A percentile compares a stretch with the other conserved stretches of the same genome.
These are phyloP conservation scores for Dactylonectria macrodidyma DNA, from an alignment of 2,329 filamentous ascomycete species.

Conservation along the genomic window DNA sequence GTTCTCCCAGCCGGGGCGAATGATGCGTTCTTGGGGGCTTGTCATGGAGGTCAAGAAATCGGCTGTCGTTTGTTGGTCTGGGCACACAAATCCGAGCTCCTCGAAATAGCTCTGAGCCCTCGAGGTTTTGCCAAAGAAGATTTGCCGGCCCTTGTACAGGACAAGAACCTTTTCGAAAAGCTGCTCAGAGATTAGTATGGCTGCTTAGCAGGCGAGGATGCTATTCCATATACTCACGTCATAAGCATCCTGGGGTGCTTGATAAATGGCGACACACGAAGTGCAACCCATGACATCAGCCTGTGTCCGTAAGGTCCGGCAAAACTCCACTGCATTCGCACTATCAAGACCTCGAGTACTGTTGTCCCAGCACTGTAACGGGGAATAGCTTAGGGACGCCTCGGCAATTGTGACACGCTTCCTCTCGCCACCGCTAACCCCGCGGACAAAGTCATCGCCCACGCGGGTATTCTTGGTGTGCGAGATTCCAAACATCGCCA, in stretches of 20 bases:
- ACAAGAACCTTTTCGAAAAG: slow-evolving; percentile 79
- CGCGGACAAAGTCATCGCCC: slow-evolving; percentile 78
- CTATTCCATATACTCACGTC: slow-evolving; percentile 37
- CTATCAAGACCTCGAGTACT: slow-evolving; percentile 75
- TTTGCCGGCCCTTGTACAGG: slow-evolving; percentile 77
- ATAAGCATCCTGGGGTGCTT: slow-evolving; percentile 62
- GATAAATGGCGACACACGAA: slow-evolving; percentile 74
- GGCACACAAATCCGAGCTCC: slow-evolving; percentile 69
- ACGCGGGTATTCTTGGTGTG: slow-evolving; percentile 78
- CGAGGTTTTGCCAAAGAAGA: slow-evolving; percentile 57
- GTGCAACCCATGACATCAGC: slow-evolving; percentile 72
- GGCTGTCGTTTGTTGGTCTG: slow-evolving; percentile 72
- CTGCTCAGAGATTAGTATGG: slow-evolving; percentile 52
- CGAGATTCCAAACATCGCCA: slow-evolving; percentile 79
- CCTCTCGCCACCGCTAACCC: slow-evolving; percentile 67
- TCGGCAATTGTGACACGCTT: slow-evolving; percentile 57
- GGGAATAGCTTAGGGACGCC: slow-evolving; percentile 52
- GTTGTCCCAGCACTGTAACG: slow-evolving; percentile 80
- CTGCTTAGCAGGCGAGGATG: slow-evolving; percentile 36
- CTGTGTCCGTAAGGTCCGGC: slow-evolving; percentile 70
- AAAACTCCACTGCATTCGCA: slow-evolving; percentile 75
- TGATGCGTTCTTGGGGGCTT: slow-evolving; percentile 50
- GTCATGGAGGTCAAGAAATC: slow-evolving; percentile 76
- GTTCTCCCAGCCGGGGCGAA: slow-evolving; percentile 50
- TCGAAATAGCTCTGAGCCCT: slow-evolving; percentile 46